Conservation (phyloP, 306 rosid genomes). For the Vachellia collinsii region DNA sequence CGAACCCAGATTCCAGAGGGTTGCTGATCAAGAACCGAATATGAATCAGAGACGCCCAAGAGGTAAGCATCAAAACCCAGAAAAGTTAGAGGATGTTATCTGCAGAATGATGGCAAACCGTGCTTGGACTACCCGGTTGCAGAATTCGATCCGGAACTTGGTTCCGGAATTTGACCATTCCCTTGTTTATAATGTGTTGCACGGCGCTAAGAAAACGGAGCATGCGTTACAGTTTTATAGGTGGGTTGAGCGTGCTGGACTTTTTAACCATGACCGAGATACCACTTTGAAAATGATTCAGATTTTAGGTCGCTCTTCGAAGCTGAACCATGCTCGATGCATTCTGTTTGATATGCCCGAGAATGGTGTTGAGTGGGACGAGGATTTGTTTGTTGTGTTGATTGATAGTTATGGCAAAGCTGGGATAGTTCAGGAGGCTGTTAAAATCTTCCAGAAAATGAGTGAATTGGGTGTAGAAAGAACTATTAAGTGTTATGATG, state of each 20-base stretch:
- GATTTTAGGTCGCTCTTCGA: slow-evolving; percentile 66
- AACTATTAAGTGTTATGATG: slow-evolving; percentile 65
- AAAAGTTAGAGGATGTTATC: slow-evolving; percentile 59
- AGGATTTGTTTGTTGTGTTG: slow-evolving; percentile 67
- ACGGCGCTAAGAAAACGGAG: slow-evolving; percentile 61
- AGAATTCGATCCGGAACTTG: slow-evolving; percentile 71
- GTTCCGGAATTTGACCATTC: slow-evolving; percentile 68
- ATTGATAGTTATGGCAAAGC: slow-evolving; percentile 76
- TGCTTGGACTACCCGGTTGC: slow-evolving; percentile 92
- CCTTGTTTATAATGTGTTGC: slow-evolving; percentile 76
- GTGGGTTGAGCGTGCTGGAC: slow-evolving; percentile 82
- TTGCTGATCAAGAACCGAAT: slow-evolving; percentile 18
- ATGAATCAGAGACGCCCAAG: slow-evolving; percentile 35
- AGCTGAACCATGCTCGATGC: slow-evolving; percentile 88
- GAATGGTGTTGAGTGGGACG: slow-evolving; percentile 57
- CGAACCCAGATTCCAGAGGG: slow-evolving; percentile 10
- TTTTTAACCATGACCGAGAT: slow-evolving; percentile 66
- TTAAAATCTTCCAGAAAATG: slow-evolving; percentile 74
- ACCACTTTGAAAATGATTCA: slow-evolving; percentile 82
- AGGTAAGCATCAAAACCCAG: slow-evolving; percentile 49
- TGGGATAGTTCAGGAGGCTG: slow-evolving; percentile 92
- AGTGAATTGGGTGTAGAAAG: slow-evolving; percentile 69
- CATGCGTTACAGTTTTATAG: slow-evolving; percentile 87
- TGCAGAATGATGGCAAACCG: slow-evolving; percentile 83
- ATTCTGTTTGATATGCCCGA: slow-evolving; percentile 67